Evolutionary conservation across 2,329 filamentous ascomycete species (phyloP).

Genomic region (Exophiala oligosperma): DNA sequence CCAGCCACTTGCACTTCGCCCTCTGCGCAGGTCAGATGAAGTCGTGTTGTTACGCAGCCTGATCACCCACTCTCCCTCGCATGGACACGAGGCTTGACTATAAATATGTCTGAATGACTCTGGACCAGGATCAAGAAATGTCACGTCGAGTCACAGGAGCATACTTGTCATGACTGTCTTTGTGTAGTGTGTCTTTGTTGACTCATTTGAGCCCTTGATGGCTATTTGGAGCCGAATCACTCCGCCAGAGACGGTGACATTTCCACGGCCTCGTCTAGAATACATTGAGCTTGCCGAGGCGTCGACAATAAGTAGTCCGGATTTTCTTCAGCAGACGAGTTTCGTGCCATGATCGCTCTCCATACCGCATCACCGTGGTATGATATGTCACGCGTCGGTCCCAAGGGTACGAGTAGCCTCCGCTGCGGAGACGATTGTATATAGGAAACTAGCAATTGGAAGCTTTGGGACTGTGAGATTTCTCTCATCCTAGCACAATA

Average conservation of each 20-base stretch:
- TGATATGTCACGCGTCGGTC: neutral
- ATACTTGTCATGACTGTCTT: neutral
- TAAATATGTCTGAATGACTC: neutral
- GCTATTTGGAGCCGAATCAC: no score
- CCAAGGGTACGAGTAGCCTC: neutral
- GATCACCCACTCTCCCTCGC: neutral
- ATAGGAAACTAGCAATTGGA: neutral
- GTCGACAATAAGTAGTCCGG: no score
- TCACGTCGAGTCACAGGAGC: neutral
- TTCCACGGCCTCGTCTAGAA: no score
- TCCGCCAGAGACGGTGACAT: no score
- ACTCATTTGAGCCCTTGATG: neutral
- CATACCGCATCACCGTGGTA: neutral
- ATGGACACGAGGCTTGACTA: neutral
- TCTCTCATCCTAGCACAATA: neutral
- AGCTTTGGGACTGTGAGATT: neutral
- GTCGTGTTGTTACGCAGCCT: neutral
- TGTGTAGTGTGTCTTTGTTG: neutral
- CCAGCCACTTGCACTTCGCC: neutral
- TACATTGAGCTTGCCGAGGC: no score
- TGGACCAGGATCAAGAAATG: neutral
- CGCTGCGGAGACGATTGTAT: neutral
- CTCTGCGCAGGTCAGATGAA: neutral
- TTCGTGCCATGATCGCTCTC: neutral
- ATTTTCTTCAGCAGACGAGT: no score